Base-by-base conservation (phyloP, 139 green algal genomes). In the Picocystis salinarum region DNA sequence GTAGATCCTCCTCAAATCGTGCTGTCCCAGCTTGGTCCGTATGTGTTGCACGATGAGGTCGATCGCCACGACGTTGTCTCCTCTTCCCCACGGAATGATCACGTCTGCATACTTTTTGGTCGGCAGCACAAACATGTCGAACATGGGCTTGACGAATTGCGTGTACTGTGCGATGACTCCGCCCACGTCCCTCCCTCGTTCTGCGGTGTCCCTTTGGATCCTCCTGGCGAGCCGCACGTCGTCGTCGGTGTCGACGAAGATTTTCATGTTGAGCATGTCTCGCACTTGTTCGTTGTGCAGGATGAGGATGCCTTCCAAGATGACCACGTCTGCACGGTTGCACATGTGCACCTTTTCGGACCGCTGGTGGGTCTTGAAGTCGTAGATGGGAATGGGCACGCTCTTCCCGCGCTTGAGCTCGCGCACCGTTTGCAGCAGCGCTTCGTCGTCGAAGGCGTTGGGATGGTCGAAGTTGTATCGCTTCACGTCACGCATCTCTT, bases 21-120 rank as follows among this genome's bases (percentile, higher is more conserved):
- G 80, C 62, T 86, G 75, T 42, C 78, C 69, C 30, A 96, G 76
- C 66, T 95, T 94, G 48, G 70, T 70, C 18, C 63, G 65, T 55
- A 96, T 93, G 66, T 96, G 83, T 59, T 95, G 66, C 18, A 80
- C 85, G 74, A 96, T 95, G 40, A 96, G 71, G 59, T 94, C 82
- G 25, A 96, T 91, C 5, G 86, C 86, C 39, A 94, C 85, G 4
- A 34, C 17, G 23, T 80, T 68, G 17, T 70, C 67, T 15, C 63
- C 70, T 30, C 68, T 40, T n/a, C 55, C 61, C 62, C 85, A 88
- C 5, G 85, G 86, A 39, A 95, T 87, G 62, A 95, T 95, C 50
- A 95, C 50, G 56, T 95, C 86, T 0, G 85, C 85, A 39, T 76
- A 63, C 45, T 72, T 71, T 31, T 82, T 64, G 40, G 58, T 75